Base-by-base conservation (phyloP, 2,329 filamentous ascomycete genomes). In the Blastomyces parvus region DNA sequence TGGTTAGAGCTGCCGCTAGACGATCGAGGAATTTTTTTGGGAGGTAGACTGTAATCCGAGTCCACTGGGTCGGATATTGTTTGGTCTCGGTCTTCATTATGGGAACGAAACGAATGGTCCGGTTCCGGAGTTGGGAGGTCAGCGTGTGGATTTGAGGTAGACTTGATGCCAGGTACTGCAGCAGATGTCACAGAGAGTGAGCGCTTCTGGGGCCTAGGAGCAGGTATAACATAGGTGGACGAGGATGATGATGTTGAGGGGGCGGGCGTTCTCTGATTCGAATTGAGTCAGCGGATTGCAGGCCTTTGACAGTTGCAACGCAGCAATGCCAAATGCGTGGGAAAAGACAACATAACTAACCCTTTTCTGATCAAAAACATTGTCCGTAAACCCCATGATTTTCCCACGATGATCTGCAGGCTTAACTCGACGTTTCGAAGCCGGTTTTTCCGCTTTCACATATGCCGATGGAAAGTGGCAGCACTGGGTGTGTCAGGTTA, bases 351-450 rank as follows among this genome's bases (percentile, higher is more conserved):
- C 38, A 44, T 27, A 55, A 27, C 66, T 67, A 14, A 71, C 72
- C 63, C 72, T 66, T 65, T 72, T 74, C 61, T 74, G 72, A 63
- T 75, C 72, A 64, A 74, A 75, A 2, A 75, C 73, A 65, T 75
- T 75, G 62, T 75, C 74, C 7, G 71, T 71, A 67, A 75, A 75
- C 2, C 74, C 74, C 66, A 71, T 69, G 22, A 70, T 66, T 59
- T 73, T 73, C 1, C 74, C 73, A 22, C 74, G 69, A 27, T 71
- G 57, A 63, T 75, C 74, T 36, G 66, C 65, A 3, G 73, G 69
- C 60, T 73, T 74, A 30, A 75, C 68, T 30, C 73, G 69, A 44
- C 66, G 67, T 62, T 68, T 73, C 60, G 67, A 72, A 25, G 70
- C 68, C 2, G 73, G 73, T 48, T 74, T 74, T 63, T 74, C 71